Evolutionary conservation across 1,139 yeast species (phyloP).

Genomic region (Blastobotrys apis): DNA sequence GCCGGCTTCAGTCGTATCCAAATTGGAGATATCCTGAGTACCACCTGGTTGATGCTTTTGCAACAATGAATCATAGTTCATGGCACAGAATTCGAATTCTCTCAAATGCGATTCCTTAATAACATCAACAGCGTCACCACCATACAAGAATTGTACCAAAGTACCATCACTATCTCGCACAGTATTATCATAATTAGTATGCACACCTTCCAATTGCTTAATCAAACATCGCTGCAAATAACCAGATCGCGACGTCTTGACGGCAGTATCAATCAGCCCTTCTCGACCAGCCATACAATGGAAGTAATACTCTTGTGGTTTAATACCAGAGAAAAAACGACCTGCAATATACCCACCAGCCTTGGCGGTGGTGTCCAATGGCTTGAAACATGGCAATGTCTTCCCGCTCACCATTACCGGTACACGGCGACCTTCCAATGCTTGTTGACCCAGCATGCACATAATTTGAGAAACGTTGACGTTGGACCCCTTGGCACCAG

Average conservation of each 20-base stretch:
- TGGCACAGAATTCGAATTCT: constrained; percentile 88
- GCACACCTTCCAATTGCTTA: constrained; percentile 96
- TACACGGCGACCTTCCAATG: constrained; percentile 97
- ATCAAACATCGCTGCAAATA: constrained; percentile 98
- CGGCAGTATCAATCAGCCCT: constrained; percentile 99
- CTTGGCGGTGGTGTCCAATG: constrained; percentile 93
- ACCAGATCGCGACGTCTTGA: constrained; percentile 97
- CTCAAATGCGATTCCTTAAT: constrained; percentile 92
- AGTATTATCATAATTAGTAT: constrained; percentile 87
- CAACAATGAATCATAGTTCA: constrained; percentile 82
- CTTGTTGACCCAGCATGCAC: constrained; percentile 99
- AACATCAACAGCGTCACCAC: constrained; percentile 95
- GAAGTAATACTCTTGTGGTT: constrained; percentile 99
- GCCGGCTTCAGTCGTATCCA: constrained; percentile 79
- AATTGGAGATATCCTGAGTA: constrained; percentile 59
- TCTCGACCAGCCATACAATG: constrained; percentile 99
- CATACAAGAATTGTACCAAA: constrained; percentile 89
- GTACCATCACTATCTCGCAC: constrained; percentile 96
- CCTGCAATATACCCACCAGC: constrained; percentile 99
- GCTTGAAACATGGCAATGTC: constrained; percentile 92
- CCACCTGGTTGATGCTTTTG: constrained; percentile 84
- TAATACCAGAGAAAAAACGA: constrained; percentile 95
- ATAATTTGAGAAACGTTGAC: constrained; percentile 98
- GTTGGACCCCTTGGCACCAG: constrained; percentile 98
- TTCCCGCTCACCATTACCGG: constrained; percentile 99